These are phyloP conservation scores for Nitzschia sp. DNA, from an alignment of 108 stramenopile species.

Conservation along the genomic window DNA sequence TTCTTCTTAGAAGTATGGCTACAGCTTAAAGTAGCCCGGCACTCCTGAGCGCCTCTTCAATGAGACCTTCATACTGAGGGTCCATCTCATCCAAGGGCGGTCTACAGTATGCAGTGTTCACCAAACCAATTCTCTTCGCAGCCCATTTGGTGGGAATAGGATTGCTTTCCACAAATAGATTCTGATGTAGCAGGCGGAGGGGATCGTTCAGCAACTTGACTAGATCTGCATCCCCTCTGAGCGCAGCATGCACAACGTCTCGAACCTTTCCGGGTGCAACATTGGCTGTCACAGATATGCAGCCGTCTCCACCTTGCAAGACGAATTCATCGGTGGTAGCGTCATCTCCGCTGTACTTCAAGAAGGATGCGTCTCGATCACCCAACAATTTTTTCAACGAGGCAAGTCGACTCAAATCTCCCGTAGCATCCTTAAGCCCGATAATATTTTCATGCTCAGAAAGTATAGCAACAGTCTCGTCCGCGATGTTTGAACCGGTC, in stretches of 20 bases:
- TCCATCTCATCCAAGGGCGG: constrained; percentile 71
- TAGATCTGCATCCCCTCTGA: constrained; percentile 47
- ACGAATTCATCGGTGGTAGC: constrained; percentile 81
- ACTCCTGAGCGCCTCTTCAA: constrained; percentile 48
- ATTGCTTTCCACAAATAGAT: constrained; percentile 83
- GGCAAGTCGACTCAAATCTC: constrained; percentile 71
- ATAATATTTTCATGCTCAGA: constrained; percentile 70
- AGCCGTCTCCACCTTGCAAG: constrained; percentile 86
- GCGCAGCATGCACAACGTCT: constrained; percentile 61
- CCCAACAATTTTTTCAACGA: constrained; percentile 47
- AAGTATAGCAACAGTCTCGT: constrained; percentile 62
- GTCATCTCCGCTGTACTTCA: constrained; percentile 92
- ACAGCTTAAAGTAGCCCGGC: constrained; percentile 20
- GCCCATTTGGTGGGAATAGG: constrained; percentile 89
- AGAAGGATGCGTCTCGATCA: constrained; percentile 38
- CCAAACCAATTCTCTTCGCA: constrained; percentile 51
- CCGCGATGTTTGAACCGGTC: constrained; percentile 60
- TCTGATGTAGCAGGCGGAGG: constrained; percentile 57
- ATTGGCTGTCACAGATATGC: constrained; percentile 91
- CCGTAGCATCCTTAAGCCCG: constrained; percentile 90
- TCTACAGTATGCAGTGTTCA: constrained; percentile 51
- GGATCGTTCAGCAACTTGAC: constrained; percentile 64
- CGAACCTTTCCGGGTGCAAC: constrained; percentile 70
- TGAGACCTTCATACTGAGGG: constrained; percentile 40
- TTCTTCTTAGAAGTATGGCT: no score